Percentiles rank a stretch among this genome's conserved stretches.
phyloP scores from a whole-genome alignment of 2,329 filamentous ascomycete species.

The Didymella sp. region DNA sequence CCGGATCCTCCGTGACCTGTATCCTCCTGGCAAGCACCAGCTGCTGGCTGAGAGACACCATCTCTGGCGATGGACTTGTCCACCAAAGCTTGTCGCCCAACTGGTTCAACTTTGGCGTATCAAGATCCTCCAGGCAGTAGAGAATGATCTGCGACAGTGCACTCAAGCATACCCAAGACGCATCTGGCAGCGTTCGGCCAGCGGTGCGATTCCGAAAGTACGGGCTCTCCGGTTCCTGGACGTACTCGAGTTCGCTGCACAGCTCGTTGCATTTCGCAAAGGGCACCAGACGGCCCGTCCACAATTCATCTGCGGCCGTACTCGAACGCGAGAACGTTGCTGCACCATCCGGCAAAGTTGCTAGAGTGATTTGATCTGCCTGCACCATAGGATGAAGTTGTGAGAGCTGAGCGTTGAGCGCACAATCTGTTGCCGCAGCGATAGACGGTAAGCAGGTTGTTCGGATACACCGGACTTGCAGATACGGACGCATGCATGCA shows the following conservation, averaged over 20 bases:
- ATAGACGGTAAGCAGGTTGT: constrained; percentile 11
- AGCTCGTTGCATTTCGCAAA: constrained; percentile 22
- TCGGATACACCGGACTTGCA: constrained; percentile 16
- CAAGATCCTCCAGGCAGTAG: neutral
- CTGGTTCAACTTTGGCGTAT: neutral
- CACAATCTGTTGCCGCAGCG: constrained; percentile 17
- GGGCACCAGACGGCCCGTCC: constrained; percentile 7
- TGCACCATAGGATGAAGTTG: constrained; percentile 15
- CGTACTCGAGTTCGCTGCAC: constrained; percentile 24
- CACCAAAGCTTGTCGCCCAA: constrained; percentile 5
- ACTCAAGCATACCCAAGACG: neutral
- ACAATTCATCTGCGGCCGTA: constrained; percentile 12
- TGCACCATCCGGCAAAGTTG: constrained; percentile 17
- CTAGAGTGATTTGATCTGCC: constrained; percentile 16
- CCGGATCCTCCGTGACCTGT: constrained; percentile 27
- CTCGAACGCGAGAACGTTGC: constrained; percentile 18
- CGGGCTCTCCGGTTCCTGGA: constrained; percentile 15
- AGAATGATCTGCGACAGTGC: neutral
- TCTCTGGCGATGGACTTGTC: neutral
- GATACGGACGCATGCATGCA: constrained; percentile 14
- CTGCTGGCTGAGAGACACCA: constrained; percentile 27
- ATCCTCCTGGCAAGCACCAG: constrained; percentile 25
- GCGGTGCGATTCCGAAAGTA: constrained; percentile 15
- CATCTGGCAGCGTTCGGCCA: neutral
- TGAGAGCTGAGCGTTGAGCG: constrained; percentile 11